Evolutionary conservation across 2,329 filamentous ascomycete genomes (phyloP).

Genomic region (Pestalotiopsis fici): DNA sequence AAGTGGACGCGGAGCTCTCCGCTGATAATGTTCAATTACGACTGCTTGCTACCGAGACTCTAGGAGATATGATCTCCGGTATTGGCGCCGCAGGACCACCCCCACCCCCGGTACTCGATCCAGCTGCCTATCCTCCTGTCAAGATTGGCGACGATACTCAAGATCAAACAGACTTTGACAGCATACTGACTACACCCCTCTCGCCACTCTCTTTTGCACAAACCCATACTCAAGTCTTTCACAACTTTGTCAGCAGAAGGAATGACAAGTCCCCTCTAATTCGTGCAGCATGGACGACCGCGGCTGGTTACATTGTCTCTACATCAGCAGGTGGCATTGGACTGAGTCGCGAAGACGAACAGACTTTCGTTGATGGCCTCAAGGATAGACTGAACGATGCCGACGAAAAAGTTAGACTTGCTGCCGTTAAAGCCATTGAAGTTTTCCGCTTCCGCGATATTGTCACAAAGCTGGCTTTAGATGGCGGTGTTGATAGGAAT

Average conservation of each 20-base stretch:
- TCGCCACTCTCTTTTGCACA: conserved; percentile 90
- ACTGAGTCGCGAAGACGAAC: conserved; percentile 80
- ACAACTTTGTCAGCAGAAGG: conserved; percentile 80
- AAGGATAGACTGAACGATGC: conserved; percentile 81
- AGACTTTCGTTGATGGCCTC: conserved; percentile 70
- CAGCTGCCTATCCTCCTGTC: conserved; percentile 80
- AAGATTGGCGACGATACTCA: conserved; percentile 61
- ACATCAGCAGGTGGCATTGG: conserved; percentile 91
- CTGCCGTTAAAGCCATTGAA: conserved; percentile 83
- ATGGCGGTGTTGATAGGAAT: conserved; percentile 73
- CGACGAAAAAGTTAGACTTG: conserved; percentile 88
- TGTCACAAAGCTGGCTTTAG: conserved; percentile 76
- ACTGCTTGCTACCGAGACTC: conserved; percentile 85
- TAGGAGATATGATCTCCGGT: conserved; percentile 92
- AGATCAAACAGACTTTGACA: conserved; percentile 46
- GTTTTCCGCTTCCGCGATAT: conserved; percentile 80
- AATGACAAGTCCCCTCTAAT: conserved; percentile 86
- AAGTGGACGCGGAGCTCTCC: conserved; percentile 87
- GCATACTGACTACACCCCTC: conserved; percentile 77
- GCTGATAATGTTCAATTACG: conserved; percentile 88
- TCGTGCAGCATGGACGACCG: conserved; percentile 82
- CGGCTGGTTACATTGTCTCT: conserved; percentile 81
- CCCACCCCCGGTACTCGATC: conserved; percentile 70
- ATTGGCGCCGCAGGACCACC: conserved; percentile 91
- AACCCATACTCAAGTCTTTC: conserved; percentile 75